Conservation (phyloP, 176 grass and related monocot genomes). For the Cenchrus purpureus region DNA sequence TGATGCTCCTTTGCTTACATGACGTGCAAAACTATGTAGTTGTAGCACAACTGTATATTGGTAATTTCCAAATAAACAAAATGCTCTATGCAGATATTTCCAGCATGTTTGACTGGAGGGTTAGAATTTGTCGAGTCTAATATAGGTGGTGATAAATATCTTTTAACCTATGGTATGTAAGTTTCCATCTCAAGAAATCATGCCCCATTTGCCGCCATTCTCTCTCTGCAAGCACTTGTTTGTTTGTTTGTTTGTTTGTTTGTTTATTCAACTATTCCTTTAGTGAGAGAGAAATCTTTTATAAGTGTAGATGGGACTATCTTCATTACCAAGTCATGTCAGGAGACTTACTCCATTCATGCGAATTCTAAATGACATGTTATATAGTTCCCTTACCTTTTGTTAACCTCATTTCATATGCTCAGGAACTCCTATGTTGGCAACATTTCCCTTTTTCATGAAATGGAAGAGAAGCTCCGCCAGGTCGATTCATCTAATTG, state of each 20-base stretch:
- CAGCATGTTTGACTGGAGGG: neutral
- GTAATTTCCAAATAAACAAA: slow-evolving; percentile 7
- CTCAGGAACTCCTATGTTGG: slow-evolving; percentile 89
- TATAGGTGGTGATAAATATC: slow-evolving; percentile 1
- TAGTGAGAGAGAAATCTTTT: slow-evolving; percentile 17
- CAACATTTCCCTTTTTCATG: slow-evolving; percentile 77
- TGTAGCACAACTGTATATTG: slow-evolving; percentile 17
- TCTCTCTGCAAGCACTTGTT: neutral
- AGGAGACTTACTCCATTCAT: slow-evolving; percentile 19
- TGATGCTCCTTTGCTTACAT: slow-evolving; percentile 18
- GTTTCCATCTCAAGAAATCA: slow-evolving; percentile 16
- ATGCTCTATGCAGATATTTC: slow-evolving; percentile 18
- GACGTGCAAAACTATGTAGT: neutral
- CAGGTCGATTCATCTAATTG: slow-evolving; percentile 61
- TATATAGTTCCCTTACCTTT: slow-evolving; percentile 17
- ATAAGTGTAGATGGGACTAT: slow-evolving; percentile 1
- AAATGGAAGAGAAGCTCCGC: slow-evolving; percentile 79
- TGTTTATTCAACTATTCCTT: slow-evolving; percentile 7
- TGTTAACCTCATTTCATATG: slow-evolving; percentile 46
- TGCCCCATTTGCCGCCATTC: neutral
- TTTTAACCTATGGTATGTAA: neutral
- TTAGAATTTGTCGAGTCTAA: neutral
- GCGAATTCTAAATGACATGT: slow-evolving; percentile 6
- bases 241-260: neutral
- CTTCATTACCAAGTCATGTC: slow-evolving; percentile 9